Evolutionary conservation across 345 rosid species (phyloP).

Genomic region (Bretschneidera sinensis): DNA sequence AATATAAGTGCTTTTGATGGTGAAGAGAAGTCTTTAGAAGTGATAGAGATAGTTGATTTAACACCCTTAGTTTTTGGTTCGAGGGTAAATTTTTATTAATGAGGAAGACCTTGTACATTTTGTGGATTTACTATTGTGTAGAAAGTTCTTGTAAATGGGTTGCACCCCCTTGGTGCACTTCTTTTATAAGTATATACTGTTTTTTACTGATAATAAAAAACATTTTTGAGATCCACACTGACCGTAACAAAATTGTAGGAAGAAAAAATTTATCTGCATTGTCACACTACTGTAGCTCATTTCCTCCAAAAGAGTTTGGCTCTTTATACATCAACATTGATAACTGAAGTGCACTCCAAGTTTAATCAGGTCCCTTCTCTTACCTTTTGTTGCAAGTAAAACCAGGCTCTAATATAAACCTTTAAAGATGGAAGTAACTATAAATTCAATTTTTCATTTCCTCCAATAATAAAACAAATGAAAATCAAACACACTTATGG

Average conservation of each 20-base stretch:
- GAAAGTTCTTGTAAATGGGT: too few relatives aligned
- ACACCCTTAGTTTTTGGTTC: too few relatives aligned
- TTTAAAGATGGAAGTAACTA: not conserved
- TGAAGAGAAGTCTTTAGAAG: too few relatives aligned
- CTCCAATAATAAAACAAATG: not conserved
- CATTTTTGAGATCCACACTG: not conserved
- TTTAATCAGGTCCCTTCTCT: not conserved
- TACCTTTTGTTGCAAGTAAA: not conserved
- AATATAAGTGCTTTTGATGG: too few relatives aligned
- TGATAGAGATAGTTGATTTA: too few relatives aligned
- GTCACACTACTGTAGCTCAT: not conserved
- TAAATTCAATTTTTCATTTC: not conserved
- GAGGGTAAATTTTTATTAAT: too few relatives aligned
- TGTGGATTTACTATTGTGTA: too few relatives aligned
- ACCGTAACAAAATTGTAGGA: not conserved
- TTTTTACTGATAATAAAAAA: too few relatives aligned
- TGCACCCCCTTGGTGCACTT: too few relatives aligned
- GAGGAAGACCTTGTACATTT: too few relatives aligned
- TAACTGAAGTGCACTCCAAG: not conserved
- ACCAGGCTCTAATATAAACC: not conserved
- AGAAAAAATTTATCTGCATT: not conserved
- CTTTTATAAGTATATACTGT: too few relatives aligned
- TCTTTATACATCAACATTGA: too few relatives aligned
- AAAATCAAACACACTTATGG: not conserved
- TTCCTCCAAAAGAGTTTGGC: not conserved